Evolutionary conservation across 495 filamentous ascomycete species (phyloP).

Genomic region (Daldinia childiae): DNA sequence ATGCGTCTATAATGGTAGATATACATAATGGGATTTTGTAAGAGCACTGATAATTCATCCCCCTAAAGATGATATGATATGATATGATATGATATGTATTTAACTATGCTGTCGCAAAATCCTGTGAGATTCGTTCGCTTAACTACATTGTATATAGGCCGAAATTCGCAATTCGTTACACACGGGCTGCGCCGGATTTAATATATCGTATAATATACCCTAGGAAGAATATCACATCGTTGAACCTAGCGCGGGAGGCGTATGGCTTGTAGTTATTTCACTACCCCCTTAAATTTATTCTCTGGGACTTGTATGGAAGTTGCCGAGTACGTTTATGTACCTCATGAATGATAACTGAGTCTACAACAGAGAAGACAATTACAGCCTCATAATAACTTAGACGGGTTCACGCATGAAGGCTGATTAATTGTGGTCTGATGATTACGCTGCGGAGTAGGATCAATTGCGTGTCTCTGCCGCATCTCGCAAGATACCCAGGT

Average conservation of each 20-base stretch:
- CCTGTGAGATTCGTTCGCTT: not conserved
- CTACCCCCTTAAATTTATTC: not conserved
- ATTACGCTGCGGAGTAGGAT: slow-evolving; percentile 25
- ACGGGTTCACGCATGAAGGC: slow-evolving; percentile 5
- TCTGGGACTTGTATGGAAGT: too few relatives aligned
- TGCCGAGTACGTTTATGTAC: too few relatives aligned
- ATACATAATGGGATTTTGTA: not conserved
- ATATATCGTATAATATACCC: not conserved
- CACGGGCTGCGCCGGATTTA: not conserved
- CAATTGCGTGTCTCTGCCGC: slow-evolving; percentile 22
- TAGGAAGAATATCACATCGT: too few relatives aligned
- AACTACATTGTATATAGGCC: not conserved
- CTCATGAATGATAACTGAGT: too few relatives aligned
- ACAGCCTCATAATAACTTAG: not conserved
- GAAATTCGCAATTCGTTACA: not conserved
- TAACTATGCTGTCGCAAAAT: not conserved
- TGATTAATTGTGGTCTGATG: not conserved
- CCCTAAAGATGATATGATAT: not conserved
- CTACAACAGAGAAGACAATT: not conserved
- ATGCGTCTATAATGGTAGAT: not conserved
- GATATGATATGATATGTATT: not conserved
- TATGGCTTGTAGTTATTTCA: not conserved
- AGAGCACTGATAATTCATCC: not conserved
- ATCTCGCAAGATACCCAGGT: slow-evolving; percentile 66
- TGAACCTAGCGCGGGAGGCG: not conserved